phyloP scores from a whole-genome alignment of 495 filamentous ascomycete genomes.

The Evansstolkia leycettana region DNA sequence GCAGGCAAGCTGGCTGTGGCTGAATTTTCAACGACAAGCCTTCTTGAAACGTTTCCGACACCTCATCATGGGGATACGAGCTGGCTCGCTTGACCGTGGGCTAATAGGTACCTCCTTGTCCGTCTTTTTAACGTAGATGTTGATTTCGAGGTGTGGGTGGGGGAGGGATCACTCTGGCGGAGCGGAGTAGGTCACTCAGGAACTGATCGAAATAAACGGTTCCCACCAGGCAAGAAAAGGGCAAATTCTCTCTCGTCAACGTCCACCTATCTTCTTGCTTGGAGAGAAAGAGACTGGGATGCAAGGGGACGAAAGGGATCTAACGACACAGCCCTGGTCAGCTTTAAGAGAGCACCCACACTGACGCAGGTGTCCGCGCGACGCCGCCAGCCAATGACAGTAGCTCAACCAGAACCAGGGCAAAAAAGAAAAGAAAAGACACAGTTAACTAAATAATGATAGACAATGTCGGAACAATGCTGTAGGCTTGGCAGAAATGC shows the following conservation, averaged over 20 bases:
- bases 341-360: constrained; percentile 8
- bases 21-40: constrained; percentile 26
- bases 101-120: too few species aligned
- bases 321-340: constrained; percentile 14
- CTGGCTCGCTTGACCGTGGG: constrained; percentile 12
- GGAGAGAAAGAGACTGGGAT: constrained; percentile 9
- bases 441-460: too few species aligned
- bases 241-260: too few species aligned
- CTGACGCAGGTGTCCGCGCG: constrained; percentile 24
- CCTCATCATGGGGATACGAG: constrained; percentile 32
- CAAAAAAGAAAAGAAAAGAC: too few species aligned
- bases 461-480: too few species aligned
- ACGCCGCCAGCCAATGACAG: constrained; percentile 1
- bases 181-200: not conserved
- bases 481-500: constrained; percentile 18
- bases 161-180: not conserved
- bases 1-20: constrained; percentile 14
- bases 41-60: constrained; percentile 39
- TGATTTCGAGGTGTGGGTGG: not conserved
- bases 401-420: too few species aligned
- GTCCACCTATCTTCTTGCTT: not conserved
- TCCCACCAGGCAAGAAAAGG: not conserved
- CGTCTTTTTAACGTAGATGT: too few species aligned
- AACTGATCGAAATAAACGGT: not conserved
- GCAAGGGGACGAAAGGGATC: constrained; percentile 23